Evolutionary conservation across 306 rosid species (phyloP), one percentile per base, ranked within the genome.

Genomic region (Rosa multiflora): DNA sequence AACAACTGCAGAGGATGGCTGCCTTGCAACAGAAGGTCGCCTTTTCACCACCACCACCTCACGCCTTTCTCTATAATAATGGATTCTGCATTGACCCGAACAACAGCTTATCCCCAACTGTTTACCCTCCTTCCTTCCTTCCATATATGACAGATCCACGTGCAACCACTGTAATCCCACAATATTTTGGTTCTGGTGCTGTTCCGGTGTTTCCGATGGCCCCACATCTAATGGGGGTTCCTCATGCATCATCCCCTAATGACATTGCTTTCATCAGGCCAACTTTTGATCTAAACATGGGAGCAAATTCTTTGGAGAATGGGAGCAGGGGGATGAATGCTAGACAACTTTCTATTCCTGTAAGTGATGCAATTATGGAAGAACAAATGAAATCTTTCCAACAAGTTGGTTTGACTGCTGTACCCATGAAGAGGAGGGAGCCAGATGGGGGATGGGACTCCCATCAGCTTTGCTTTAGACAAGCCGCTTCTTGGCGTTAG

Each of bases 381-480:
- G 83, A 83, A 21, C 80, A 72, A 52, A 75, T 74, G 72, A 68
- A 23, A 70, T 68, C 77, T 48, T 78, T 68, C 58, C 86, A 78
- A 40, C 82, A 18, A 67, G 80, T 29, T 49, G 56, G 48, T 47
- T 58, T 76, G 59, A 23, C 74, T 63, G 72, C 77, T 14, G 13
- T 70, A 47, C 59, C 82, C n/a, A 42, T 63, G 80, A 83, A 83
- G 74, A 74, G 86, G 44, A 70, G 81, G 62, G 86, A 83, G 72
- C 86, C 86, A 35, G 86, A 83, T 39, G 83, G 83, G 20, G 86
- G 86, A 64, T 83, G 83, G 86, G 80, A 79, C 58, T 79, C 80
- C 32, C 79, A 76, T 69, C 80, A 83, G 83, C 76, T 75, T 46
- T 53, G n/a, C 71, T 73, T 44, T 39, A 53, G 78, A 67, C 63